Conservation (phyloP, 495 filamentous ascomycete species). For the Aspergillus taichungensis region DNA sequence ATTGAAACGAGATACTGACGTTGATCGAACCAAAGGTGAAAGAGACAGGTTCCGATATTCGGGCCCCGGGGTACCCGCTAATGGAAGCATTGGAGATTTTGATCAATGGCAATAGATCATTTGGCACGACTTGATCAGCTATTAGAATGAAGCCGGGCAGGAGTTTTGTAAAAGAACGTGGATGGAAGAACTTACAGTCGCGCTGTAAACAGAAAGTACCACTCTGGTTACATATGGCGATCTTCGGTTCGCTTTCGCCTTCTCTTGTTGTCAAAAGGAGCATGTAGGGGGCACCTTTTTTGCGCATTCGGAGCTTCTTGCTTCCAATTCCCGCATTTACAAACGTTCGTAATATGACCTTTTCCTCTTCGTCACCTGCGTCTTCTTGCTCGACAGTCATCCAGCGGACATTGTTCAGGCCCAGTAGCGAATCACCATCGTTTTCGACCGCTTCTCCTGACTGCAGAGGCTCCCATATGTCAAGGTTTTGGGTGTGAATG, state of each 20-base stretch:
- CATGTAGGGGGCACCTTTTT: constrained; percentile 35
- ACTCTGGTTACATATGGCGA: constrained; percentile 36
- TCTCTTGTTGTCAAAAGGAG: constrained; percentile 28
- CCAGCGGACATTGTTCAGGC: constrained; percentile 25
- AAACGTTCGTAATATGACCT: constrained; percentile 31
- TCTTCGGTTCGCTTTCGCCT: constrained; percentile 33
- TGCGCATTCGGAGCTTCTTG: constrained; percentile 30
- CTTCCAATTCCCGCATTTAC: constrained; percentile 34
- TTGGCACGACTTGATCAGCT: constrained; percentile 7
- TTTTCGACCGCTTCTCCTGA: constrained; percentile 21
- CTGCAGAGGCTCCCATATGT: constrained; percentile 31
- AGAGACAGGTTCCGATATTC: constrained; percentile 20
- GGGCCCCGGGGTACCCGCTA: constrained; percentile 11
- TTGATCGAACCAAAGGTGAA: constrained; percentile 24
- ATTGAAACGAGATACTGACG: constrained; percentile 27
- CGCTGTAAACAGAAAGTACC: constrained; percentile 32
- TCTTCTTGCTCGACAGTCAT: constrained; percentile 31
- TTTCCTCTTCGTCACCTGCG: constrained; percentile 31
- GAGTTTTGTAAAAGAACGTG: background rate
- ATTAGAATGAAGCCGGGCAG: background rate
- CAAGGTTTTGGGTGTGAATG: constrained; percentile 21
- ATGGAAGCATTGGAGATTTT: constrained; percentile 10
- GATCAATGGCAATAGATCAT: constrained; percentile 16
- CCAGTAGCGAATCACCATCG: constrained; percentile 10
- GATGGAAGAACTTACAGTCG: constrained; percentile 19